Base-by-base conservation (phyloP, 2,329 filamentous ascomycete genomes). In the Neofusicoccum kwambonambiense region DNA sequence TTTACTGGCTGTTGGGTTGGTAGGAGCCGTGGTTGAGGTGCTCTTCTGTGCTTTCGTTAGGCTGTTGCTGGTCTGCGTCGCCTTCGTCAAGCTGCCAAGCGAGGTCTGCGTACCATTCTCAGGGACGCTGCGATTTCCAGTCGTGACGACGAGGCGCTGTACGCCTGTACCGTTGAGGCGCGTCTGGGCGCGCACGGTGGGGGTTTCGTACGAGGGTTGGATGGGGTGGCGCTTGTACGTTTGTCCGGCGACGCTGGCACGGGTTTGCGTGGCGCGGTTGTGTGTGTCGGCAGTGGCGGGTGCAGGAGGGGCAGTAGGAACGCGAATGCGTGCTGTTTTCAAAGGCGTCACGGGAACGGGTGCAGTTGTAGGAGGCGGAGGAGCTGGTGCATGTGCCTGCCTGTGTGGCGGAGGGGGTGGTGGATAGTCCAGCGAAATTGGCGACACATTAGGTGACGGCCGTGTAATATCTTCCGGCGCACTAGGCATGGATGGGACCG, bases 81-180 rank as follows among this genome's bases (percentile, higher is more conserved):
- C 7, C 6, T 31, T 31, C 6, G 27, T 31, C 27, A 5, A 5
- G 27, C 27, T 31, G 27, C 6, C 27, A 7, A 7, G 27, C 27
- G 6, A 5, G 27, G 27, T 31, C 27, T 31, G 27, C 27, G 27
- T 31, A 5, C 4, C 27, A 5, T 31, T 31, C 6, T 31, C 6
- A 7, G 27, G 27, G 27, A 31, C 27, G 27, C 27, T 31, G 27
- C 35, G 6, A 22, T 54, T 22, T 45, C 62, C 51, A 0, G 62
- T 57, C 34, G n/a, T 58, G 9, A 64, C 22, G 12, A 64, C 62
- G 5, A 64, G 17, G 2, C 62, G n/a, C 19, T 56, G 62, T 15
- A 64, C 62, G 13, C 62, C 62, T 6, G 31, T 64, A 3, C 62
- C 62, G 22, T 58, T 50, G 8, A 64, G 31, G 15, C 62, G 27